Evolutionary conservation across 805 yeast species (phyloP).

Genomic region (Candida pseudoglaebosa): DNA sequence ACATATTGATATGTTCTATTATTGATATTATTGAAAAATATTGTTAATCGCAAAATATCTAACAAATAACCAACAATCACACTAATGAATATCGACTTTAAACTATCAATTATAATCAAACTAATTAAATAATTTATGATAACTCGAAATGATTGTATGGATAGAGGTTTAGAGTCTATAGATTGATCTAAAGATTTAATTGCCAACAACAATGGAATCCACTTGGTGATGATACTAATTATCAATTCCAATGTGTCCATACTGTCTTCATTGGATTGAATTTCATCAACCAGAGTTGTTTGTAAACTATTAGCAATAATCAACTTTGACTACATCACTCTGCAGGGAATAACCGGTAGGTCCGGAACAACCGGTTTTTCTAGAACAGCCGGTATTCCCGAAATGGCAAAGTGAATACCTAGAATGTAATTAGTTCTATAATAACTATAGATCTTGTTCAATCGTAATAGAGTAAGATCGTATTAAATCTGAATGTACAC

Average conservation of each 20-base stretch:
- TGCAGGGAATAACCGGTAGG: too few relatives aligned
- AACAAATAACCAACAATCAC: neutral
- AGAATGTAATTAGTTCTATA: too few relatives aligned
- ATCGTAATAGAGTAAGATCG: too few relatives aligned
- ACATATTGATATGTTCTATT: neutral
- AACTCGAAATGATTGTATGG: conserved; percentile 6
- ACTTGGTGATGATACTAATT: conserved; percentile 6
- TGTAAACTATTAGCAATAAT: too few relatives aligned
- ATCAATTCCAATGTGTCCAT: conserved; percentile 5
- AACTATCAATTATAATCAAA: neutral
- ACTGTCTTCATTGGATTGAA: neutral
- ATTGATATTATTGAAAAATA: conserved; percentile 1
- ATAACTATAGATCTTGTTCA: too few relatives aligned
- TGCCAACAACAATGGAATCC: conserved; percentile 9
- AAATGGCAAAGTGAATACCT: too few relatives aligned
- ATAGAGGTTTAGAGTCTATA: conserved; percentile 1
- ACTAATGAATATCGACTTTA: neutral
- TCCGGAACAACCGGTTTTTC: too few relatives aligned
- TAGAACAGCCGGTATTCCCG: too few relatives aligned
- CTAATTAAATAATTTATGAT: conserved; percentile 9
- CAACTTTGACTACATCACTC: too few relatives aligned
- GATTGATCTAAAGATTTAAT: conserved; percentile 10
- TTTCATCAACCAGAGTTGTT: too few relatives aligned
- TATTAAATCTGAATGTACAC: too few relatives aligned
- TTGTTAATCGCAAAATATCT: neutral